A percentile compares a stretch with the other conserved stretches of the same genome.
These are phyloP conservation scores for Cytospora piceicola DNA, from an alignment of 2,329 filamentous ascomycete species.

Conservation along the genomic window DNA sequence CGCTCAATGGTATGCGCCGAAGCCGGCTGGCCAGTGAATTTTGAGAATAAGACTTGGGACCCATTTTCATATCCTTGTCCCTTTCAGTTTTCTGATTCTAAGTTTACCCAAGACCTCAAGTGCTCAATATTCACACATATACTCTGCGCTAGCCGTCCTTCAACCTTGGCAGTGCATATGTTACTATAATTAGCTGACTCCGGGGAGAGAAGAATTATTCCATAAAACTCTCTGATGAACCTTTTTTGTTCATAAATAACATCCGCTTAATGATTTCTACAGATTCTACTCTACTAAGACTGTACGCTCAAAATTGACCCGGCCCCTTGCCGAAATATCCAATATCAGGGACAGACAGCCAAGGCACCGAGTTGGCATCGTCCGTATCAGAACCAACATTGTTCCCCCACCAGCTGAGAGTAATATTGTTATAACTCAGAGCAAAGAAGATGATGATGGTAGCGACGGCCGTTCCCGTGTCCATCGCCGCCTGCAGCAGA, in stretches of 20 bases:
- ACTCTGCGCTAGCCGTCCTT: too few species aligned
- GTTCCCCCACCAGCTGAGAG: conserved; percentile 43
- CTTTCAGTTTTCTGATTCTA: not conserved
- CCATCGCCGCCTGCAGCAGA: conserved; percentile 40
- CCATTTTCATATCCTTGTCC: not conserved
- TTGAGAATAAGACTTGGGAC: not conserved
- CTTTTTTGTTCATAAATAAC: not conserved
- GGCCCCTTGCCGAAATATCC: conserved; percentile 40
- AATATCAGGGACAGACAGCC: conserved; percentile 37
- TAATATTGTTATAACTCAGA: conserved; percentile 38
- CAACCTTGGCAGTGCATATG: too few species aligned
- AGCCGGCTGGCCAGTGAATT: not conserved
- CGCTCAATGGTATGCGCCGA: not conserved
- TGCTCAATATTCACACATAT: too few species aligned
- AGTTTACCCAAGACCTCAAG: not conserved
- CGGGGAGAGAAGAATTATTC: too few species aligned
- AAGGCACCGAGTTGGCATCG: conserved; percentile 41
- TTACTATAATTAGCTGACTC: too few species aligned
- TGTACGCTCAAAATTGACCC: conserved; percentile 36
- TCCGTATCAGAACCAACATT: conserved; percentile 41
- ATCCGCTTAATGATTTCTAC: not conserved
- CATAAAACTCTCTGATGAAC: not conserved
- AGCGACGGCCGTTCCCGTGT: conserved; percentile 40
- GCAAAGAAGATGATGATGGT: conserved; percentile 42
- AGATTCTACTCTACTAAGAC: too few species aligned